phyloP scores from a whole-genome alignment of 805 yeast species.

The Kodamaea kaohsiungensis region DNA sequence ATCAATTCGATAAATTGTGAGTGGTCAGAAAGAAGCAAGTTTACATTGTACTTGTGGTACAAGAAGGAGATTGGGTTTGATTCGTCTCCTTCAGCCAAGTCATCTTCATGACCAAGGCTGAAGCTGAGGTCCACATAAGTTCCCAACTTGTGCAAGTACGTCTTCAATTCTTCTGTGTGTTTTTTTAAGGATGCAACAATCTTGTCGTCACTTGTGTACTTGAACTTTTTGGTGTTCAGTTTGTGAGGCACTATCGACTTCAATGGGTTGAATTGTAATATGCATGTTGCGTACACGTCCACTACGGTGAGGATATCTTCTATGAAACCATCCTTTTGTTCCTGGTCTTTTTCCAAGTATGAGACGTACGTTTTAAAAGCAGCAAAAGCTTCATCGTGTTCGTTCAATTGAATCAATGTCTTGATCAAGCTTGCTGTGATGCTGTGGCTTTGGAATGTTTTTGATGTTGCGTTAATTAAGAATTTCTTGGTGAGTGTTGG shows the following conservation, averaged over 20 bases:
- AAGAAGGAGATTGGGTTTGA: conserved; percentile 31
- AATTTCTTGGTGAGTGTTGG: conserved; percentile 26
- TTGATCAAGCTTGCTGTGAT: conserved; percentile 34
- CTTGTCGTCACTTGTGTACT: conserved; percentile 21
- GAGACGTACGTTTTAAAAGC: conserved; percentile 39
- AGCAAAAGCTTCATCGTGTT: conserved; percentile 45
- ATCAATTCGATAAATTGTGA: conserved; percentile 29
- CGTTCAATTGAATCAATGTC: conserved; percentile 32
- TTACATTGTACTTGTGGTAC: conserved; percentile 35
- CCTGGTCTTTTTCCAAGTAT: conserved; percentile 35
- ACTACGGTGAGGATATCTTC: conserved; percentile 35
- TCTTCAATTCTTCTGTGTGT: conserved; percentile 20
- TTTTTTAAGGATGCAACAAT: conserved; percentile 21
- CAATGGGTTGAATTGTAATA: conserved; percentile 38
- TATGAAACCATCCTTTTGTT: conserved; percentile 30
- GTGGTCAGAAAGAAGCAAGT: conserved; percentile 27
- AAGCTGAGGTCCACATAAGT: conserved; percentile 27
- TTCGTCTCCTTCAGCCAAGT: conserved; percentile 1
- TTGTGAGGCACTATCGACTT: conserved; percentile 19
- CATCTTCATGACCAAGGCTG: conserved; percentile 20
- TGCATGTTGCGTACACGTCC: conserved; percentile 33
- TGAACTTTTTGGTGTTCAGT: conserved; percentile 9
- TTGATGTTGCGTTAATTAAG: conserved; percentile 30
- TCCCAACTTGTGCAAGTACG: conserved; percentile 27
- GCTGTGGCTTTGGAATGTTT: conserved; percentile 38